Base-by-base conservation (phyloP, 768 basidiomycete genomes). In the Porpolomopsis calyptriformis region DNA sequence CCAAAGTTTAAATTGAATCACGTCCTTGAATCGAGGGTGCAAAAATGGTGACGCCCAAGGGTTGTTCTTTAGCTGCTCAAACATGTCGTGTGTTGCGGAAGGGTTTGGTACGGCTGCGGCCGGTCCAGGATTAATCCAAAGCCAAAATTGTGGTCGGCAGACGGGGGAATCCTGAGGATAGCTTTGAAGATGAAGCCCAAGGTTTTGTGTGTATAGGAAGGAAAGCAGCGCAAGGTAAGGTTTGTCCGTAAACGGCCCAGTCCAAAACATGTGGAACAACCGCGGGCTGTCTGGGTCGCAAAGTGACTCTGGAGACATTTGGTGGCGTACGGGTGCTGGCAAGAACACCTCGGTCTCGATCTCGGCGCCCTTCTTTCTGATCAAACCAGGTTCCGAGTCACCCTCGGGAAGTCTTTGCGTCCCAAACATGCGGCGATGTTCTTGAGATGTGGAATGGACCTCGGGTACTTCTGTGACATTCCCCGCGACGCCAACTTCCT, bases 261-360 rank as follows among this genome's bases (percentile, higher is more conserved):
- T 88, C 94, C 96, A 98, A 70, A 96, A 99, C 82, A 97, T 96
- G 64, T 99, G 96, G 71, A 94, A 98, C 25, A 97, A 65, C 27
- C 86, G 78, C 4, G 91, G 85, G 55, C 84, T 79, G 53, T 88
- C 82, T 0, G 82, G 74, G 57, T 96, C 89, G 63, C 96, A 99
- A 1, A 67, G 60, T 2, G 74, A 60, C 33, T 74, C 72, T 18
- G 78, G 71, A 52, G 77, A 74, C 0, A 82, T 73, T 33, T 66
- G 65, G 55, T 85, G 77, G 25, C 68, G 62, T 11, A 73, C 60
- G 4, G 78, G 69, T 5, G 70, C 60, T 27, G 74, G 71, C 18
- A 81, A 66, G n/a, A 56, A 44, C 22, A 74, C 64, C 16, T 69
- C 69, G n/a, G 70, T 59, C 57, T 88, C 85, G 78, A 78, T 80